phyloP scores from a whole-genome alignment of 345 rosid genomes.

The Toxicodendron radicans region DNA sequence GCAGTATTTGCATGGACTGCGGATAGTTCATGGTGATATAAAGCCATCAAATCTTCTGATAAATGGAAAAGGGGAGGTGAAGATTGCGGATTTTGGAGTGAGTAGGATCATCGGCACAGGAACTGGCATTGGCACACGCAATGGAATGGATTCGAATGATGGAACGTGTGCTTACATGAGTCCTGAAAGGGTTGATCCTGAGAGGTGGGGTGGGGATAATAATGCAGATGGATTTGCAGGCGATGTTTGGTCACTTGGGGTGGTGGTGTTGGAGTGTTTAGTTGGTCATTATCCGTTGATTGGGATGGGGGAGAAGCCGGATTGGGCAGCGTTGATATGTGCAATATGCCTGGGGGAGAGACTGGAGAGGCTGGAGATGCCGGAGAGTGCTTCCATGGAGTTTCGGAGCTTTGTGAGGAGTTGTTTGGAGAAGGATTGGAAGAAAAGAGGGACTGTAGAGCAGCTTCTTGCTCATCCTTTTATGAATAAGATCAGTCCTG shows the following conservation, averaged over 20 bases:
- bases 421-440: slow-evolving; percentile 73
- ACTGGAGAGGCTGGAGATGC: slow-evolving; percentile 33
- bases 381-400: slow-evolving; percentile 46
- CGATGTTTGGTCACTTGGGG: slow-evolving; percentile 69
- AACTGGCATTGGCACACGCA: slow-evolving; percentile 1
- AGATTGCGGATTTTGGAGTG: slow-evolving; percentile 75
- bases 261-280: slow-evolving; percentile 49
- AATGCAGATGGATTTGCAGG: slow-evolving; percentile 45
- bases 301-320: slow-evolving; percentile 49
- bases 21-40: slow-evolving; percentile 28
- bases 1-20: slow-evolving; percentile 44
- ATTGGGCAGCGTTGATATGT: slow-evolving; percentile 57
- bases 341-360: slow-evolving; percentile 52
- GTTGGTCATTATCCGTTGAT: slow-evolving; percentile 59
- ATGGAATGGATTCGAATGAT: slow-evolving; percentile 25
- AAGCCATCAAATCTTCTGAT: slow-evolving; percentile 68
- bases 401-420: slow-evolving; percentile 24
- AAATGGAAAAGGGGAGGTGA: slow-evolving; percentile 44
- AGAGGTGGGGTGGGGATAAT: slow-evolving; percentile 43
- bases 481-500: slow-evolving; percentile 20
- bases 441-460: slow-evolving; percentile 48
- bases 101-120: slow-evolving; percentile 38
- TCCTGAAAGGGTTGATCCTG: slow-evolving; percentile 63
- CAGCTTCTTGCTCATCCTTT: slow-evolving; percentile 64
- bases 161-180: slow-evolving; percentile 81